A percentile compares a stretch with the other conserved stretches of the same genome.
Evolutionary conservation across 2,329 filamentous ascomycete genomes (phyloP).

Genomic region (Albophoma yamanashiensis): DNA sequence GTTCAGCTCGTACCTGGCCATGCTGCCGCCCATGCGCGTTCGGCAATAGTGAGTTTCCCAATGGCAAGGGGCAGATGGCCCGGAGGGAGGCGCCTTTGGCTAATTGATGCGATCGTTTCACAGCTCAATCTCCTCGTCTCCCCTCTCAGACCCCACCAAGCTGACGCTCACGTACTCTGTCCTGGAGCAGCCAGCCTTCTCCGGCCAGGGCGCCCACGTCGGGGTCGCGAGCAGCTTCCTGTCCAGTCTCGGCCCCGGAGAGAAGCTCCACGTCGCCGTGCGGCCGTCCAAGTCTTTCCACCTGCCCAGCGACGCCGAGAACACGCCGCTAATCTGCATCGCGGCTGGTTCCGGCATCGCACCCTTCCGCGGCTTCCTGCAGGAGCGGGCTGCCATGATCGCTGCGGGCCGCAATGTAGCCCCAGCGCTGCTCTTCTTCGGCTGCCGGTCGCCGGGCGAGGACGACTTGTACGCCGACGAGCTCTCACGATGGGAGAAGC

Average conservation of each 20-base stretch:
- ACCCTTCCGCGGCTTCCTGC: conserved; percentile 52
- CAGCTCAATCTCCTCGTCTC: conserved; percentile 64
- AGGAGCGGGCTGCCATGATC: conserved; percentile 46
- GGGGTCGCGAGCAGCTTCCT: conserved; percentile 55
- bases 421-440: conserved; percentile 54
- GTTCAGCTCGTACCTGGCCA: conserved; percentile 55
- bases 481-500: conserved; percentile 45
- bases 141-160: conserved; percentile 43
- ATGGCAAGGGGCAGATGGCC: neutral
- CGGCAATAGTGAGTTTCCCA: conserved; percentile 48
- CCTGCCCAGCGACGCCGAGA: conserved; percentile 32
- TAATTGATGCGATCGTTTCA: neutral
- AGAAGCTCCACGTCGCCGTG: conserved; percentile 39
- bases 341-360: conserved; percentile 46
- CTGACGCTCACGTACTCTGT: conserved; percentile 60
- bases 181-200: conserved; percentile 43
- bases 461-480: conserved; percentile 53
- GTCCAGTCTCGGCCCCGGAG: conserved; percentile 30
- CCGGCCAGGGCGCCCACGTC: conserved; percentile 36
- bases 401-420: conserved; percentile 41
- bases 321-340: conserved; percentile 39
- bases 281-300: conserved; percentile 34
- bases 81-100: neutral
- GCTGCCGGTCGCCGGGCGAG: conserved; percentile 41
- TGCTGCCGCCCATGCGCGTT: conserved; percentile 67